Evolutionary conservation across 2,329 filamentous ascomycete genomes (phyloP).

Genomic region (Monilinia aucupariae): DNA sequence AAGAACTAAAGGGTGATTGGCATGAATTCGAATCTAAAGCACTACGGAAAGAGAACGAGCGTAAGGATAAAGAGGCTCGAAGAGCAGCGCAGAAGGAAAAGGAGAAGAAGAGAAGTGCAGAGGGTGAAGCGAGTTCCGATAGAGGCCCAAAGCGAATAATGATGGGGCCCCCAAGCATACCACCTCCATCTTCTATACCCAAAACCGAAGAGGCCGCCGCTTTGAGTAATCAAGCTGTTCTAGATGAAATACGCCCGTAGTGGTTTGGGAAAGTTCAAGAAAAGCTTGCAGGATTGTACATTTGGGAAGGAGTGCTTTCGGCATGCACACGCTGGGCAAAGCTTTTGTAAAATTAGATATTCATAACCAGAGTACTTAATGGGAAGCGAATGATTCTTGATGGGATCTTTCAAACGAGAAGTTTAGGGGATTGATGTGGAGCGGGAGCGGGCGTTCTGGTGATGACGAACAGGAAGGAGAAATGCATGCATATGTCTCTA

Average conservation of each 20-base stretch:
- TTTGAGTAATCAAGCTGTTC: not conserved
- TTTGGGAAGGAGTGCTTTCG: not conserved
- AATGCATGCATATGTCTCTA: not conserved
- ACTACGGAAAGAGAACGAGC: constrained; percentile 81
- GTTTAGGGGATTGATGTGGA: not conserved
- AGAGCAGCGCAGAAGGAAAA: constrained; percentile 32
- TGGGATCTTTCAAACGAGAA: constrained; percentile 8
- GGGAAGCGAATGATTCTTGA: constrained; percentile 1
- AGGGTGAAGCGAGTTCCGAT: constrained; percentile 22
- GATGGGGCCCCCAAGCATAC: constrained; percentile 23
- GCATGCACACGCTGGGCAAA: not conserved
- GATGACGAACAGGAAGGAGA: not conserved
- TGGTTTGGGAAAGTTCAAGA: not conserved
- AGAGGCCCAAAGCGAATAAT: constrained; percentile 31
- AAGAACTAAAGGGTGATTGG: constrained; percentile 85
- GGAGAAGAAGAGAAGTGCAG: constrained; percentile 32
- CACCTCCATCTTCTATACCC: constrained; percentile 9
- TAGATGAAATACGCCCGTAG: not conserved
- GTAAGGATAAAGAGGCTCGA: constrained; percentile 44
- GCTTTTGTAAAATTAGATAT: constrained; percentile 15
- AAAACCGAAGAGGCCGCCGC: not conserved
- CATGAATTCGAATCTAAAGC: constrained; percentile 98
- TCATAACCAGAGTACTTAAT: not conserved
- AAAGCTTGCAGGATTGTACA: constrained; percentile 5
- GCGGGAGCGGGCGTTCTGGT: constrained; percentile 2